Evolutionary conservation across 176 grass and related monocot species (phyloP).

Genomic region (Zea mays): Zm-B73-REFERENCE-NAM-5.0 NC_050100.1:170508501-170509000

Average conservation of each 20-base stretch:
- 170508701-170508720: constrained; percentile 47
- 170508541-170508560: constrained; percentile 56
- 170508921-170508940: constrained; percentile 28
- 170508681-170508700: constrained; percentile 42
- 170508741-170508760: constrained; percentile 37
- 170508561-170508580: constrained; percentile 61
- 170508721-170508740: constrained; percentile 67
- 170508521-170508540: constrained; percentile 89
- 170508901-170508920: constrained; percentile 9
- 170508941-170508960: constrained; percentile 86
- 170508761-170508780: constrained; percentile 48
- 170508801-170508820: constrained; percentile 63
- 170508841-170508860: constrained; percentile 86
- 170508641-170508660: constrained; percentile 37
- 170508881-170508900: constrained; percentile 71
- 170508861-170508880: constrained; percentile 87
- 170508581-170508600: constrained; percentile 78
- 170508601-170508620: constrained; percentile 56
- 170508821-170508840: constrained; percentile 82
- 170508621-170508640: constrained; percentile 69
- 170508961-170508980: constrained; percentile 72
- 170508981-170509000: constrained; percentile 89
- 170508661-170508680: constrained; percentile 51
- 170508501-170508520: constrained; percentile 50
- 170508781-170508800: constrained; percentile 61